phyloP scores from a whole-genome alignment of 1,284 basidiomycete species.

The Lentinula novae-zelandiae region DNA sequence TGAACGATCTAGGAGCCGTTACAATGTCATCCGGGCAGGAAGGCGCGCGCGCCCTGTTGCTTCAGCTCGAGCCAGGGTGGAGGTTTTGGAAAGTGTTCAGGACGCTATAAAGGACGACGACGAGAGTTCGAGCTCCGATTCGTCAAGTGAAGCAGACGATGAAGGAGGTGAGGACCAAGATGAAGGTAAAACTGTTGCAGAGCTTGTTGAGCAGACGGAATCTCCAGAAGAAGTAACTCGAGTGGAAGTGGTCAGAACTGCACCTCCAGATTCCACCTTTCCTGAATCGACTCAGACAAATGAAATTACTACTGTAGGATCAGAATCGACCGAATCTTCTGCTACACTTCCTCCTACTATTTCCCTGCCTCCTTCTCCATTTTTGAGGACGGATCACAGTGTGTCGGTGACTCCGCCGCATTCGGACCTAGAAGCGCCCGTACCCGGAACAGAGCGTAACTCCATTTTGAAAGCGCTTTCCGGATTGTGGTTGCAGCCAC shows the following conservation, averaged over 20 bases:
- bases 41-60: constrained; percentile 92
- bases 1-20: constrained; percentile 65
- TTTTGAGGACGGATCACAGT: constrained; percentile 37
- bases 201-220: constrained; percentile 22
- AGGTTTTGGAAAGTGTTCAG: constrained; percentile 88
- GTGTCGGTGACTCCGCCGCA: constrained; percentile 47
- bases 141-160: constrained; percentile 86
- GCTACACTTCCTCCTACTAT: constrained; percentile 28
- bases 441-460: constrained; percentile 54
- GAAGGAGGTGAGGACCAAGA: constrained; percentile 64
- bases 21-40: constrained; percentile 73
- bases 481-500: constrained; percentile 73
- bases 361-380: constrained; percentile 54
- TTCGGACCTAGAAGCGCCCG: constrained; percentile 50
- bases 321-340: constrained; percentile 13
- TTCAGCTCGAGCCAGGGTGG: constrained; percentile 84
- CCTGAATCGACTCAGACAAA: constrained; percentile 10
- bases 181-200: constrained; percentile 27
- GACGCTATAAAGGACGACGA: constrained; percentile 91
- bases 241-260: constrained; percentile 21
- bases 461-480: constrained; percentile 87
- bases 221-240: constrained; percentile 25
- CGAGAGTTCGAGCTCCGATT: constrained; percentile 59
- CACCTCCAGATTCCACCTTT: constrained; percentile 18
- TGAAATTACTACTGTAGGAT: neutral